Percentiles rank a stretch among this genome's conserved stretches.
phyloP scores from a whole-genome alignment of 1,284 basidiomycete species.

The Calocybe gambosa region DNA sequence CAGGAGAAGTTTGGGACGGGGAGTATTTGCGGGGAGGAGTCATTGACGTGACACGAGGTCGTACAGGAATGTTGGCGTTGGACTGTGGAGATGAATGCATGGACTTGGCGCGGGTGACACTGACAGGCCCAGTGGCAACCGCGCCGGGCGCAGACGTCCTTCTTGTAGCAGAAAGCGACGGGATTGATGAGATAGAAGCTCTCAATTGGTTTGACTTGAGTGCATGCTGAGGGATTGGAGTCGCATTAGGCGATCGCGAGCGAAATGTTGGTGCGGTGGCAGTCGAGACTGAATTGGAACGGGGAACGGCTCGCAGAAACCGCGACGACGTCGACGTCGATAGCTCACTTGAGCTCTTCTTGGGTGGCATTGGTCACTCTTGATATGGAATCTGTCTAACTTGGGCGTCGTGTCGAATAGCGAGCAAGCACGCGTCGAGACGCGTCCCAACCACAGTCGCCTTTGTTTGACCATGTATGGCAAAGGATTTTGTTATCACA shows the following conservation, averaged over 20 bases:
- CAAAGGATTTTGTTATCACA: neutral
- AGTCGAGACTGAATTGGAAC: conserved; percentile 14
- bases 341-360: neutral
- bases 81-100: conserved; percentile 16
- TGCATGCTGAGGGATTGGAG: conserved; percentile 15
- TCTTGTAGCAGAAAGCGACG: conserved; percentile 16
- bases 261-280: conserved; percentile 6
- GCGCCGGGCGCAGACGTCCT: conserved; percentile 15
- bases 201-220: conserved; percentile 12
- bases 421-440: neutral
- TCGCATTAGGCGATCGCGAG: conserved; percentile 19
- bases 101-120: conserved; percentile 25
- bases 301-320: conserved; percentile 13
- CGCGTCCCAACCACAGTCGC: neutral
- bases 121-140: conserved; percentile 19
- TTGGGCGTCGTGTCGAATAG: neutral
- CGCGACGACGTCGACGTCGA: conserved; percentile 13
- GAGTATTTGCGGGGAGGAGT: conserved; percentile 25
- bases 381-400: neutral
- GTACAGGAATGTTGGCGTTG: conserved; percentile 14
- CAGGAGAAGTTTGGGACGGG: conserved; percentile 20
- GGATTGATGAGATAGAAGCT: conserved; percentile 13
- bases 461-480: neutral
- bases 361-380: conserved; percentile 1
- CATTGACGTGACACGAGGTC: conserved; percentile 27